Conservation (phyloP, 306 rosid species). For the Astragalus membranaceus region DNA sequence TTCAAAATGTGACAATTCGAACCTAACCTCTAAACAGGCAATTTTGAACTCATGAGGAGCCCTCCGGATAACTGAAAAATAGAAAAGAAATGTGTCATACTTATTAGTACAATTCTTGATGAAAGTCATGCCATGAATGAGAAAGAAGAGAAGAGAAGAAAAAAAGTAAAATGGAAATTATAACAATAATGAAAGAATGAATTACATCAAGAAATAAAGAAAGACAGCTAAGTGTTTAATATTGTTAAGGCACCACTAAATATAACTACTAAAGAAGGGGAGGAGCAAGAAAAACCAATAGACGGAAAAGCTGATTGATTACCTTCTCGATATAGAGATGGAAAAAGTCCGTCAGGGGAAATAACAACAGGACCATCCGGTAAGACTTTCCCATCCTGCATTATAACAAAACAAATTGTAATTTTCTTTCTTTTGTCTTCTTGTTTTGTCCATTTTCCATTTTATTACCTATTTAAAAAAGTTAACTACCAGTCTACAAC, state of each 20-base stretch:
- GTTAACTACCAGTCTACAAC: too few relatives aligned
- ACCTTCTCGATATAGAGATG: slow-evolving; percentile 95
- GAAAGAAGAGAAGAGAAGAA: too few relatives aligned
- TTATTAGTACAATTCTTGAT: background rate
- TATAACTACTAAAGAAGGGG: background rate
- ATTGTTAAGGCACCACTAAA: background rate
- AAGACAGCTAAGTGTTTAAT: background rate
- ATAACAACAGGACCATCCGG: slow-evolving; percentile 98
- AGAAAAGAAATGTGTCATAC: slow-evolving; percentile 11
- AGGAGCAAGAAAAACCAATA: background rate
- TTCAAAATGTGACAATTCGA: slow-evolving; percentile 9
- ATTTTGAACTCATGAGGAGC: slow-evolving; percentile 99
- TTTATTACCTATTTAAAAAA: too few relatives aligned
- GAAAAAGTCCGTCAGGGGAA: slow-evolving; percentile 94
- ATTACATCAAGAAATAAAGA: background rate
- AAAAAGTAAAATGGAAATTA: too few relatives aligned
- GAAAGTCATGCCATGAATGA: too few relatives aligned
- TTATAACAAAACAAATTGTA: slow-evolving; percentile 24
- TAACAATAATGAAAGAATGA: too few relatives aligned
- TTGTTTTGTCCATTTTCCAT: slow-evolving; percentile 23
- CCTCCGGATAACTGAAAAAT: slow-evolving; percentile 74
- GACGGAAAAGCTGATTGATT: slow-evolving; percentile 17
- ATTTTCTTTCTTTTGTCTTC: background rate
- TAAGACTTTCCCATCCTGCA: slow-evolving; percentile 85
- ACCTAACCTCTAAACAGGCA: slow-evolving; percentile 83